These are phyloP conservation scores for Globomyces sp. DNA, from an alignment of 371 early-diverging fungal genomes.

Conservation along the genomic window DNA sequence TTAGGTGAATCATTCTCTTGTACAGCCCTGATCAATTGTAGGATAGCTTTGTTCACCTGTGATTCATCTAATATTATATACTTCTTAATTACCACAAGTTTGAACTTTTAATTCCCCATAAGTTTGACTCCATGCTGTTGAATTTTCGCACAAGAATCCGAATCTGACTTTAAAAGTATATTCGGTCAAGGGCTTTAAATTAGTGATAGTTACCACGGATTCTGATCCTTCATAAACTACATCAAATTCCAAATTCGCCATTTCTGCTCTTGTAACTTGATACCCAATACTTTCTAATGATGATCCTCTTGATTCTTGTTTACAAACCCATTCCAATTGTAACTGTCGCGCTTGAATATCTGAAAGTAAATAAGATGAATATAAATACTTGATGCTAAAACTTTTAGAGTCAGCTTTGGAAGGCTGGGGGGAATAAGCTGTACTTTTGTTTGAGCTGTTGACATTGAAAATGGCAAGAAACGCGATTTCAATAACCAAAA, in stretches of 20 bases:
- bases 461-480: too few relatives aligned
- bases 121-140: constrained; percentile 29
- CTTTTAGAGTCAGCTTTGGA: too few relatives aligned
- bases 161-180: constrained; percentile 41
- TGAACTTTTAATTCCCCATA: constrained; percentile 25
- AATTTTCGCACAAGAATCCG: constrained; percentile 10
- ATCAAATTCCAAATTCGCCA: constrained; percentile 24
- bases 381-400: too few relatives aligned
- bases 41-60: constrained; percentile 27
- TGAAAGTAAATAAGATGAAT: too few relatives aligned
- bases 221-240: constrained; percentile 41
- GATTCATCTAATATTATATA: constrained; percentile 35
- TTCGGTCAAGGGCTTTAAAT: constrained; percentile 40
- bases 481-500: too few relatives aligned
- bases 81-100: constrained; percentile 35
- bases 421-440: too few relatives aligned
- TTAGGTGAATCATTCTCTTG: constrained; percentile 29
- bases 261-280: constrained; percentile 26
- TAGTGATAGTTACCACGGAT: constrained; percentile 23
- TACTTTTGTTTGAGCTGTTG: too few relatives aligned
- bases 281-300: neutral
- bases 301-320: too few relatives aligned
- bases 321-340: too few relatives aligned
- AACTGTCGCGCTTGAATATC: too few relatives aligned
- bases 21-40: constrained; percentile 37